phyloP scores from a whole-genome alignment of 176 grass and related monocot species.

The Calamus simplicifolius region DNA sequence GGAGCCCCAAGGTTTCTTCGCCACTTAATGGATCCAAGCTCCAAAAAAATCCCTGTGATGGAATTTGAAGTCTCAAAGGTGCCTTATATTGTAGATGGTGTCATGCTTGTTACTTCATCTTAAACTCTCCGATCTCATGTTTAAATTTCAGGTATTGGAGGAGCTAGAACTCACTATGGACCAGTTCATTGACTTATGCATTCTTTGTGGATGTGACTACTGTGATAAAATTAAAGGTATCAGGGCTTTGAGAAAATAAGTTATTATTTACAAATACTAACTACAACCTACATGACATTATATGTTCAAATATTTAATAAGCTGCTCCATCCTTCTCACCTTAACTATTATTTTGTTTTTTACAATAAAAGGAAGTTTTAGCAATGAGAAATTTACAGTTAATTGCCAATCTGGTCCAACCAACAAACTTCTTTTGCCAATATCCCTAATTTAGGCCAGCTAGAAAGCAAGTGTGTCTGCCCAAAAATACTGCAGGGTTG shows the following conservation, averaged over 20 bases:
- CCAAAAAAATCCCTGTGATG: conserved; percentile 66
- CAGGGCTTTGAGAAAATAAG: background rate
- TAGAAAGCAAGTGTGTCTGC: no score
- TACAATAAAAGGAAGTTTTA: no score
- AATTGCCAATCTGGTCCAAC: no score
- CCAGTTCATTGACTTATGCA: conserved; percentile 89
- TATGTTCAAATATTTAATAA: no score
- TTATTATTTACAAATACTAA: no score
- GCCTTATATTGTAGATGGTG: background rate
- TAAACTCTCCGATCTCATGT: background rate
- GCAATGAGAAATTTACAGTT: no score
- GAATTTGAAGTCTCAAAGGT: conserved; percentile 93
- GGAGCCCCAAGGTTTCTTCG: conserved; percentile 75
- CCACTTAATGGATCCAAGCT: conserved; percentile 77
- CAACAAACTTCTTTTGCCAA: no score
- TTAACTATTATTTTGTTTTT: no score
- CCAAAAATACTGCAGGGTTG: no score
- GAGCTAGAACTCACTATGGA: conserved; percentile 85
- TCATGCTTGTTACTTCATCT: background rate
- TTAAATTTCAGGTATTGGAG: conserved; percentile 60
- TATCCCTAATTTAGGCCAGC: no score
- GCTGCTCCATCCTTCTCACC: no score
- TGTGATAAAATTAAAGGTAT: conserved; percentile 84
- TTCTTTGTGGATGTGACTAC: conserved; percentile 94
- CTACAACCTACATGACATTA: no score